Conservation (phyloP, 2,329 filamentous ascomycete species). For the Penicillium sp. region DNA sequence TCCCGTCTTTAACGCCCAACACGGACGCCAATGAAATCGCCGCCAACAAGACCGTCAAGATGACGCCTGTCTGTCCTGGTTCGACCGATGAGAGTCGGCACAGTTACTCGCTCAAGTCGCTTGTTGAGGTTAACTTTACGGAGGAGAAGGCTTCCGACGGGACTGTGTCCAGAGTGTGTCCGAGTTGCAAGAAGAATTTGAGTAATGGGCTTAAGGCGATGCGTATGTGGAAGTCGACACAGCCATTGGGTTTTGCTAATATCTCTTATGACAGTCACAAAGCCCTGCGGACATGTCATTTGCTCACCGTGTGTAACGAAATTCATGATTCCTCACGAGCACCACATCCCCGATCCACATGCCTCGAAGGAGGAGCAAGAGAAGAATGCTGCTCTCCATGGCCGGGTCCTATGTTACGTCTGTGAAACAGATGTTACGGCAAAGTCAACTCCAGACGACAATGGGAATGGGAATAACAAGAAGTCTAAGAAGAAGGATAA, state of each 20-base stretch:
- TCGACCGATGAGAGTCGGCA: conserved; percentile 67
- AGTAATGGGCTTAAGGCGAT: conserved; percentile 80
- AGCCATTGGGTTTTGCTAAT: not conserved
- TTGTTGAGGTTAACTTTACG: conserved; percentile 74
- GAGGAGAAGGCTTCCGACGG: conserved; percentile 61
- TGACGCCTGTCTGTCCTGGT: conserved; percentile 71
- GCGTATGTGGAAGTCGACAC: conserved; percentile 36
- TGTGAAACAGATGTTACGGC: conserved; percentile 73
- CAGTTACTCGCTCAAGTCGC: conserved; percentile 70
- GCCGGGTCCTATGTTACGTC: conserved; percentile 71
- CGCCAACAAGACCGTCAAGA: conserved; percentile 61
- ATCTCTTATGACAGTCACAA: conserved; percentile 55
- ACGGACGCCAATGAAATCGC: conserved; percentile 56
- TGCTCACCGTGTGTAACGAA: conserved; percentile 81
- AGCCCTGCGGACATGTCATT: conserved; percentile 86
- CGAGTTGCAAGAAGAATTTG: conserved; percentile 78
- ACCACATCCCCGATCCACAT: conserved; percentile 56
- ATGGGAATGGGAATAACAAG: conserved; percentile 28
- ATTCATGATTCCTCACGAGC: conserved; percentile 65
- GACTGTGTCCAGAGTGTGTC: conserved; percentile 60
- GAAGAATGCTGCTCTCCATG: conserved; percentile 33
- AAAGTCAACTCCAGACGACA: conserved; percentile 24
- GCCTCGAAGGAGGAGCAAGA: conserved; percentile 51
- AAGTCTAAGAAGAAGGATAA: conserved; percentile 40
- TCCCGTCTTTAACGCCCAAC: conserved; percentile 74